phyloP scores from a whole-genome alignment of 2,329 filamentous ascomycete genomes.

The Penicillium sp. region DNA sequence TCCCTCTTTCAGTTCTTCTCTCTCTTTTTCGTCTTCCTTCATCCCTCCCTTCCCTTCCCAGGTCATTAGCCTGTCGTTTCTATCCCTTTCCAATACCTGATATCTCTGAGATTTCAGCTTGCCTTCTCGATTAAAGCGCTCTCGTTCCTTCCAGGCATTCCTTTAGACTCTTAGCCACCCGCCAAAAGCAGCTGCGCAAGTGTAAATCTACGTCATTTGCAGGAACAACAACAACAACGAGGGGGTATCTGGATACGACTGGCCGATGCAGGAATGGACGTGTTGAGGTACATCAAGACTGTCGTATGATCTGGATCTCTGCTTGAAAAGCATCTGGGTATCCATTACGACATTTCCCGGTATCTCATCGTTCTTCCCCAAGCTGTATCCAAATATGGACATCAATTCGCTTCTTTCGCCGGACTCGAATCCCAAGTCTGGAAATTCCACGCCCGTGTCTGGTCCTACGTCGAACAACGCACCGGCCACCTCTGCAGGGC shows the following conservation, averaged over 20 bases:
- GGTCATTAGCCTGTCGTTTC: slow-evolving; percentile 19
- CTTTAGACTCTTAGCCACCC: not conserved
- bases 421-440: slow-evolving; percentile 42
- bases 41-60: slow-evolving; percentile 16
- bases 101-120: slow-evolving; percentile 7
- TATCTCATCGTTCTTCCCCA: slow-evolving; percentile 10
- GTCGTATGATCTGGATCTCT: slow-evolving; percentile 31
- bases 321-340: slow-evolving; percentile 21
- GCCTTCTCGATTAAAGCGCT: slow-evolving; percentile 7
- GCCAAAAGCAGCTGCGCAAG: slow-evolving; percentile 4
- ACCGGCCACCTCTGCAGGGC: slow-evolving; percentile 25
- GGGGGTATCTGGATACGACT: slow-evolving; percentile 24
- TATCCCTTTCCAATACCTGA: slow-evolving; percentile 9
- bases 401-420: slow-evolving; percentile 50
- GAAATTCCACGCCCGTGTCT: slow-evolving; percentile 34
- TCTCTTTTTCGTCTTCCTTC: slow-evolving; percentile 20
- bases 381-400: slow-evolving; percentile 39
- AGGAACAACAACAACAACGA: slow-evolving; percentile 15
- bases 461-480: slow-evolving; percentile 31
- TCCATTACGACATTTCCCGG: slow-evolving; percentile 12
- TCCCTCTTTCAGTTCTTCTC: slow-evolving; percentile 29
- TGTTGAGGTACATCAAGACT: slow-evolving; percentile 33
- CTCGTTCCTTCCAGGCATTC: slow-evolving; percentile 5
- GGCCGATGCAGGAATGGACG: slow-evolving; percentile 38
- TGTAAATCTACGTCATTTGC: slow-evolving; percentile 11